Evolutionary conservation across 1,284 basidiomycete species (phyloP).

Genomic region (Ceratobasidium sp.): DNA sequence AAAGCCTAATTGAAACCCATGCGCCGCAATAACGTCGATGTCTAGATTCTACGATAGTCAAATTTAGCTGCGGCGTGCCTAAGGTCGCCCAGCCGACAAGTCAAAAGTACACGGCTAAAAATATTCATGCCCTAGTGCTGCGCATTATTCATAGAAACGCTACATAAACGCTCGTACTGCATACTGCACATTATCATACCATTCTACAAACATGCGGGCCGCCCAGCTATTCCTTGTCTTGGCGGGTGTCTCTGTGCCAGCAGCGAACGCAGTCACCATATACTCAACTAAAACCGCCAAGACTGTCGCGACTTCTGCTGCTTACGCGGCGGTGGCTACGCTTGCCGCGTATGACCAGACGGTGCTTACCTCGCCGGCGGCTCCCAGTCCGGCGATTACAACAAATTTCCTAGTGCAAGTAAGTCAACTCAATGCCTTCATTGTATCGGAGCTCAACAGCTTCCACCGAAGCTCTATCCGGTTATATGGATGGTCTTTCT

Average conservation of each 20-base stretch:
- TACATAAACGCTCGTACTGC: neutral
- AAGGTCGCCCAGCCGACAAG: neutral
- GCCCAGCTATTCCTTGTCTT: neutral
- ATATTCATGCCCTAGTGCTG: slow-evolving; percentile 3
- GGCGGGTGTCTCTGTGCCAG: neutral
- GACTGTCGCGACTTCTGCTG: slow-evolving; percentile 4
- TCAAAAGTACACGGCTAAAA: neutral
- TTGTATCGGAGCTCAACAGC: neutral
- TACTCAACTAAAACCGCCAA: slow-evolving; percentile 16
- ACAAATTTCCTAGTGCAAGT: slow-evolving; percentile 15
- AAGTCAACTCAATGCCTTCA: neutral
- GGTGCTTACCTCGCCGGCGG: slow-evolving; percentile 22
- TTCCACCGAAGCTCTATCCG: slow-evolving; percentile 32
- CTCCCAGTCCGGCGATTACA: slow-evolving; percentile 29
- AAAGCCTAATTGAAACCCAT: no score
- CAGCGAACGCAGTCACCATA: slow-evolving; percentile 30
- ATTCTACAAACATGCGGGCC: neutral
- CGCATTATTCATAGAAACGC: slow-evolving; percentile 11
- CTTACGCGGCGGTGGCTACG: slow-evolving; percentile 16
- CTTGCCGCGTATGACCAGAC: slow-evolving; percentile 37
- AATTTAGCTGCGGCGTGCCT: slow-evolving; percentile 26
- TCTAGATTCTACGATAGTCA: neutral
- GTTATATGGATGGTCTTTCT: slow-evolving; percentile 34
- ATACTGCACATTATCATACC: neutral
- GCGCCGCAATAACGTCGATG: neutral